Conservation (phyloP, 140 eudicot genomes). For the Artemisia princeps region DNA sequence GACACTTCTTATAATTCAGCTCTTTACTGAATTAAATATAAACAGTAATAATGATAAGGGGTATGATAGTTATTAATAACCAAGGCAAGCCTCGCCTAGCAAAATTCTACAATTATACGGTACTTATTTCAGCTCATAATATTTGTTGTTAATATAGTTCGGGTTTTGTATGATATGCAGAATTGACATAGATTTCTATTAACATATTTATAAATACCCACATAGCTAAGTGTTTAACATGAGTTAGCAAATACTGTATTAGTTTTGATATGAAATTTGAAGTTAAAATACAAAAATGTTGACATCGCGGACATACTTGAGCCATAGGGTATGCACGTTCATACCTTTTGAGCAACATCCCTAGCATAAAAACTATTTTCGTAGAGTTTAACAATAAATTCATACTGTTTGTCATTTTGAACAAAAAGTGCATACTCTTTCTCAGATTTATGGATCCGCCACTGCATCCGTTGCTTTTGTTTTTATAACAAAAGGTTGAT, state of each 20-base stretch:
- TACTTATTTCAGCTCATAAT: conserved; percentile 4
- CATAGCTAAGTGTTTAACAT: no score
- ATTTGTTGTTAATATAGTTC: not conserved
- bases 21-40: no score
- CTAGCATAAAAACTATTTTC: no score
- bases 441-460: no score
- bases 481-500: conserved; percentile 5
- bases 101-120: conserved; percentile 50
- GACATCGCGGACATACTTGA: no score
- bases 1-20: no score
- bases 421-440: no score
- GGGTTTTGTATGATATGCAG: not conserved
- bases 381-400: no score
- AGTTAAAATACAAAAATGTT: not conserved
- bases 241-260: no score
- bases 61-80: conserved; percentile 51
- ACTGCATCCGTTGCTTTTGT: not conserved
- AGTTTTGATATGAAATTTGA: not conserved
- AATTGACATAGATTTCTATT: not conserved
- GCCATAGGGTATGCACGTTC: not conserved
- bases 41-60: conserved; percentile 35
- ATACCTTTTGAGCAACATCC: no score
- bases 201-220: no score
- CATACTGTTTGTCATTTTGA: no score
- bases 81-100: conserved; percentile 55